Conservation (phyloP, 1,139 yeast genomes). For the Hyphopichia burtonii region DNA sequence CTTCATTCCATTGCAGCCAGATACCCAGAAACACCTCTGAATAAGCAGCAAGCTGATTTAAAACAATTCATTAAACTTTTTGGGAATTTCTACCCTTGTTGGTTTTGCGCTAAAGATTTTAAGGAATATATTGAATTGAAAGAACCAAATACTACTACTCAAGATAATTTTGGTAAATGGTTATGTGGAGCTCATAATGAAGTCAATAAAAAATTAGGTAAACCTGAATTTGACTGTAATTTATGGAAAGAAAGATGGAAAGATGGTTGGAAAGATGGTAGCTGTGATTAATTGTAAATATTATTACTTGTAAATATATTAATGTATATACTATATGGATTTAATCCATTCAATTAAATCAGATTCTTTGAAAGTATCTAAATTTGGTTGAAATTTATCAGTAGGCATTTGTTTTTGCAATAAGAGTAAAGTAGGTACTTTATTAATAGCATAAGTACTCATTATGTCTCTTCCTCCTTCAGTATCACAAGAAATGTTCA, state of each 20-base stretch:
- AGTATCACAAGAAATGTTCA: slow-evolving; percentile 69
- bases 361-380: slow-evolving; percentile 45
- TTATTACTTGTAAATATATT: background rate
- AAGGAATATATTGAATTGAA: slow-evolving; percentile 56
- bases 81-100: slow-evolving; percentile 87
- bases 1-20: slow-evolving; percentile 88
- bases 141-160: slow-evolving; percentile 66
- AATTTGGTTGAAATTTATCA: slow-evolving; percentile 45
- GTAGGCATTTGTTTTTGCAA: slow-evolving; percentile 65
- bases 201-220: slow-evolving; percentile 81
- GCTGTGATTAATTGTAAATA: slow-evolving; percentile 20
- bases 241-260: slow-evolving; percentile 94
- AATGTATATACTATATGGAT: no score
- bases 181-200: slow-evolving; percentile 92
- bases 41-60: slow-evolving; percentile 68
- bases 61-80: slow-evolving; percentile 66
- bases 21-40: slow-evolving; percentile 71
- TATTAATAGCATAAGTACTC: slow-evolving; percentile 55
- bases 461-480: slow-evolving; percentile 60
- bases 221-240: slow-evolving; percentile 80
- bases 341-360: slow-evolving; percentile 57
- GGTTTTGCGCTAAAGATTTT: slow-evolving; percentile 91
- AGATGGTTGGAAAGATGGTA: slow-evolving; percentile 64
- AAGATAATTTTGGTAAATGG: slow-evolving; percentile 87
- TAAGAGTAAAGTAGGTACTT: slow-evolving; percentile 67